Percentiles rank a stretch among this genome's conserved stretches.
phyloP scores from a whole-genome alignment of 441 rosid species.

The Adansonia grandidieri region DNA sequence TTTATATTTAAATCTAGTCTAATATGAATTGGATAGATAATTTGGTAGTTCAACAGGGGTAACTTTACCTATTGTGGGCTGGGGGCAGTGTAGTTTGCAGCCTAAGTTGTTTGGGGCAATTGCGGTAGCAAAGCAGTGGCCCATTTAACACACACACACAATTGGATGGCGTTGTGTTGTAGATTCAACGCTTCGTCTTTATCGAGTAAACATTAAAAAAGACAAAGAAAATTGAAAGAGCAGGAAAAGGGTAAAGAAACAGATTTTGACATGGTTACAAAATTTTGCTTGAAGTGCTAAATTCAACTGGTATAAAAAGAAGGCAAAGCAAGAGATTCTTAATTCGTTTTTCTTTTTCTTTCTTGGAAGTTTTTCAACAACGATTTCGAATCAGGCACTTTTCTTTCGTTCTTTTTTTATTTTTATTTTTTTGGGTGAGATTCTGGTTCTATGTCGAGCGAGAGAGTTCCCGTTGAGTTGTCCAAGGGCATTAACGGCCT shows the following conservation, averaged over 20 bases:
- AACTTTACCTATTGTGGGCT: neutral
- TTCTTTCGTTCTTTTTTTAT: neutral
- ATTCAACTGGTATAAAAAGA: neutral
- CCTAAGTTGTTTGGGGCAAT: neutral
- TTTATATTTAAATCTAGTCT: too few relatives aligned
- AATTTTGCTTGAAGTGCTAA: neutral
- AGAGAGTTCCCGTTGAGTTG: conserved; percentile 45
- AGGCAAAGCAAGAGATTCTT: neutral
- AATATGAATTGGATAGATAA: too few relatives aligned
- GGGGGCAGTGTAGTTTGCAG: neutral
- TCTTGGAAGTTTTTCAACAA: neutral
- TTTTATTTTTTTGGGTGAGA: neutral
- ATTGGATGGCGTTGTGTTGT: neutral
- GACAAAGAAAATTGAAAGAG: neutral
- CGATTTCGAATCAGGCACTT: neutral
- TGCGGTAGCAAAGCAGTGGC: neutral
- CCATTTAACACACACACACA: neutral
- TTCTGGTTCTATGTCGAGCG: conserved; percentile 40
- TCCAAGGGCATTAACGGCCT: conserved; percentile 70
- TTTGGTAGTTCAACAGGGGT: too few relatives aligned
- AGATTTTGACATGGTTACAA: neutral
- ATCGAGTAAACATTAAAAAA: neutral
- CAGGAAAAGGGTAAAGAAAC: neutral
- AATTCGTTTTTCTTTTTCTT: neutral
- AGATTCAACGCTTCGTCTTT: conserved; percentile 15